A percentile compares a stretch with the other conserved stretches of the same genome.
Conservation (phyloP, 1,139 yeast species). For the Candida smagusa region DNA sequence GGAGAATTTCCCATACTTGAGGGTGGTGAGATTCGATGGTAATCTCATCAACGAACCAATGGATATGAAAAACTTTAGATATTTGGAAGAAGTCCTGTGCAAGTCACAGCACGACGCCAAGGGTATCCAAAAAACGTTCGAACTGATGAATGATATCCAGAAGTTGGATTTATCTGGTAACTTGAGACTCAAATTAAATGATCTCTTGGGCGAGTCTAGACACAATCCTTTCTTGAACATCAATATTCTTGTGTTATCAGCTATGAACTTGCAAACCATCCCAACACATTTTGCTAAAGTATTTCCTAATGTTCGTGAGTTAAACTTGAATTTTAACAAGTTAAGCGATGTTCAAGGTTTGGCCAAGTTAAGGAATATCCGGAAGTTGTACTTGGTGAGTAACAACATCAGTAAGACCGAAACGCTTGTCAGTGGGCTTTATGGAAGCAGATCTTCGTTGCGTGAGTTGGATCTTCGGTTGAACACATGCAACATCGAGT, state of each 20-base stretch:
- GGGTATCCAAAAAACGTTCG: constrained; percentile 19
- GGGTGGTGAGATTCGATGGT: constrained; percentile 48
- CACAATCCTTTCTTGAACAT: constrained; percentile 33
- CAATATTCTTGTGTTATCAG: constrained; percentile 39
- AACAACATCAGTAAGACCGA: constrained; percentile 39
- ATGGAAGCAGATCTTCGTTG: constrained; percentile 30
- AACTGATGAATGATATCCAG: constrained; percentile 19
- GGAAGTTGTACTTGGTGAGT: constrained; percentile 43
- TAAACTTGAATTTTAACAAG: constrained; percentile 51
- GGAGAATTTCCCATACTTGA: constrained; percentile 31
- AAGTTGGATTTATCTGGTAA: constrained; percentile 43
- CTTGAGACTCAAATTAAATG: constrained; percentile 10
- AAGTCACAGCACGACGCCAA: constrained; percentile 28
- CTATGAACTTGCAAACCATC: constrained; percentile 36
- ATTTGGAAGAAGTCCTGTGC: constrained; percentile 43
- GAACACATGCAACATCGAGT: constrained; percentile 45
- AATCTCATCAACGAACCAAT: constrained; percentile 26
- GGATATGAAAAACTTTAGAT: constrained; percentile 29
- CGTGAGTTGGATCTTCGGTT: constrained; percentile 47
- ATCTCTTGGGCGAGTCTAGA: constrained; percentile 7
- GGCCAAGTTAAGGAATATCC: constrained; percentile 29
- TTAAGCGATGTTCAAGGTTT: constrained; percentile 29
- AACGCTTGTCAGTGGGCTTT: constrained; percentile 29
- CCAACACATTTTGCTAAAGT: constrained; percentile 33
- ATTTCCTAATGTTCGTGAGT: constrained; percentile 47